A percentile compares a stretch with the other conserved stretches of the same genome.
These are phyloP conservation scores for Pyrenula aspistea DNA, from an alignment of 495 filamentous ascomycete species.

Conservation along the genomic window DNA sequence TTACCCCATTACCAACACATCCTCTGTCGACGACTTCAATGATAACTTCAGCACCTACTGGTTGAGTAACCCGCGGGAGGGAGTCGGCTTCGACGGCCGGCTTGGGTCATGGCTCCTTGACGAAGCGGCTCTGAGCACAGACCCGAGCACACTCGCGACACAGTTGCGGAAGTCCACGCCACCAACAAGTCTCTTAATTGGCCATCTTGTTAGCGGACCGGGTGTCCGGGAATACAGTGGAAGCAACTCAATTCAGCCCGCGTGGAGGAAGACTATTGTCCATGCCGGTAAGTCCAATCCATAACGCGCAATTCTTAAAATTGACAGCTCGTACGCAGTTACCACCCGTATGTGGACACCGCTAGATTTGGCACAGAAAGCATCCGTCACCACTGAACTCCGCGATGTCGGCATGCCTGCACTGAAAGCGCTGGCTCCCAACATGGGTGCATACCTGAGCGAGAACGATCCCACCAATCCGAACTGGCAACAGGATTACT, in stretches of 20 bases:
- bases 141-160: not conserved
- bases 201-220: not conserved
- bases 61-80: not conserved
- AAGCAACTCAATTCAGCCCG: not conserved
- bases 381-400: not conserved
- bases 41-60: not conserved
- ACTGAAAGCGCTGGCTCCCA: constrained; percentile 17
- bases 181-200: not conserved
- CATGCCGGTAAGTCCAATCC: not conserved
- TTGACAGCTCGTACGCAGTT: not conserved
- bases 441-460: not conserved
- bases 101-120: constrained; percentile 27
- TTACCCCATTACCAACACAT: not conserved
- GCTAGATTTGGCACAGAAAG: not conserved
- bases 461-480: not conserved
- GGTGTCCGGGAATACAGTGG: not conserved
- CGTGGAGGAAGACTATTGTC: not conserved
- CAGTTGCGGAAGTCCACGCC: not conserved
- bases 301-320: not conserved
- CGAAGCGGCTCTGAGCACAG: constrained; percentile 15
- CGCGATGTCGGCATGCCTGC: constrained; percentile 5
- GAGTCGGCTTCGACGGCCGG: constrained; percentile 9
- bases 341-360: not conserved
- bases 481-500: constrained; percentile 29
- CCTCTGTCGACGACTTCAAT: not conserved